Conservation (phyloP, 768 basidiomycete genomes). For the Amanita rimosa region DNA sequence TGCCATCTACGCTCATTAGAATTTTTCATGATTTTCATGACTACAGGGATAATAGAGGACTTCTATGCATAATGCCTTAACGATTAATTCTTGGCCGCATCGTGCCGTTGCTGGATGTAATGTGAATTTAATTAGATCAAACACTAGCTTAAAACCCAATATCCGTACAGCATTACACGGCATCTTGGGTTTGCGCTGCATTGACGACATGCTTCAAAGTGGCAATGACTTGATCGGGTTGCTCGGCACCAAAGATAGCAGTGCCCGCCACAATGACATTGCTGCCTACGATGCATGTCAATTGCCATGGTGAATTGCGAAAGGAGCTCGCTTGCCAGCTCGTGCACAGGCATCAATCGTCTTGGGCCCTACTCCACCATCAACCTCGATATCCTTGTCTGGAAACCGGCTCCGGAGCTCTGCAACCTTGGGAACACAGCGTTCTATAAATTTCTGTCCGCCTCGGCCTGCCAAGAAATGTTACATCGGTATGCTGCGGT, state of each 20-base stretch:
- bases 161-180: slow-evolving; percentile 10
- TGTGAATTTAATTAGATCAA: neutral
- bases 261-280: slow-evolving; percentile 99
- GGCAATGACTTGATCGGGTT: slow-evolving; percentile 70
- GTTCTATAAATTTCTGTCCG: slow-evolving; percentile 92
- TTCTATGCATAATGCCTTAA: neutral
- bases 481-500: neutral
- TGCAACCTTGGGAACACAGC: slow-evolving; percentile 86
- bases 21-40: neutral
- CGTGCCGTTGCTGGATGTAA: neutral
- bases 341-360: slow-evolving; percentile 82
- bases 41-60: neutral
- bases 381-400: slow-evolving; percentile 93
- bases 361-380: slow-evolving; percentile 92
- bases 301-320: neutral
- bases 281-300: slow-evolving; percentile 45
- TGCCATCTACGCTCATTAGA: neutral
- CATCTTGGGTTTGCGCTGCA: slow-evolving; percentile 57
- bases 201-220: slow-evolving; percentile 61
- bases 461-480: slow-evolving; percentile 50
- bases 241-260: slow-evolving; percentile 78
- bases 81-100: neutral
- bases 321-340: slow-evolving; percentile 45
- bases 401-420: slow-evolving; percentile 89
- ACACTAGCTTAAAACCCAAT: neutral